Base-by-base conservation (phyloP, 106 monocot species). In the Vanilla planifolia region DNA sequence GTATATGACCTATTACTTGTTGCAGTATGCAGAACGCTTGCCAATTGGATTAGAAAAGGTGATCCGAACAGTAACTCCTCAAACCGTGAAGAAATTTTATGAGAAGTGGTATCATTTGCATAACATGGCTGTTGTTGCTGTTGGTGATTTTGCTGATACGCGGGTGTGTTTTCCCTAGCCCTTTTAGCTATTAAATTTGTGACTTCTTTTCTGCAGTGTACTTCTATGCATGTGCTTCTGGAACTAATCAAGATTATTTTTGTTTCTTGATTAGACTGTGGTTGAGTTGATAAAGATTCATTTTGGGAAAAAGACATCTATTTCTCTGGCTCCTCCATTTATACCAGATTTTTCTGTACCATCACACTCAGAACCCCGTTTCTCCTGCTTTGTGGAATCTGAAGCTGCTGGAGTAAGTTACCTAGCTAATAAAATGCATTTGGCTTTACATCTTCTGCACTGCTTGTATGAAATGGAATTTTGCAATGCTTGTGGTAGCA, bases 361-460 rank as follows among this genome's bases (percentile, higher is more conserved):
- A 67, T 79, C 98, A 42, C 98, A 98, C 58, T 43, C 73, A 53
- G 88, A 98, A 63, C 98, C 98, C 42, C 84, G 98, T 1, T 88
- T 88, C 79, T 98, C 98, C 7, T 98, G 98, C 62, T 91, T 98
- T 71, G 82, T 98, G 62, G 98, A 98, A 76, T 98, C 98, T 70
- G 96, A 98, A 80, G 96, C 96, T 68, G 87, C 84, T 59, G 98
- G 98, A 73, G 98, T 98, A 70, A 75, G 88, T 74, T 44, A 40
- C 60, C 35, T 8, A 25, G 5, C 6, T 29, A 41, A 17, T 65
- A 33, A 36, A 56, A 48, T 69, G 26, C 35, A 26, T 43, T 27
- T 59, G 16, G 15, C 22, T 67, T 6, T 55, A 8, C 13, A 20
- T 29, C 21, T 56, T 15, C 20, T 29, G 1, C 5, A 7, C 14